Percentiles rank a stretch among this genome's conserved stretches.
Conservation (phyloP, 1,284 basidiomycete species). For the Papiliotrema fonsecae region DNA sequence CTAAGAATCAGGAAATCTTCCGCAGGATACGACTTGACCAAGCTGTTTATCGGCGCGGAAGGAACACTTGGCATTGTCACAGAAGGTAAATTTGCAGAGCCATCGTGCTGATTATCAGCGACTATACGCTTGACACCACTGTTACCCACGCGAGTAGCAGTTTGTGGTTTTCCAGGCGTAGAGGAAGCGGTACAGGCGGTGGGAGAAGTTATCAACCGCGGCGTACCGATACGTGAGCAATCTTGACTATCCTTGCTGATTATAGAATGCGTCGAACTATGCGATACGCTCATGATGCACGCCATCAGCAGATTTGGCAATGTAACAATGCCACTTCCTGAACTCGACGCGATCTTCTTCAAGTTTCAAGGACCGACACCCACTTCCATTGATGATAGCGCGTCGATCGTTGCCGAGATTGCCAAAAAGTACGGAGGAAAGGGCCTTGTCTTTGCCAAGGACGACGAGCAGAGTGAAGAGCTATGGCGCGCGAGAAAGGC, state of each 20-base stretch:
- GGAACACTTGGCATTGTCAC: constrained; percentile 88
- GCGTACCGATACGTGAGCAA: constrained; percentile 48
- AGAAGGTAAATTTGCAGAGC: constrained; percentile 56
- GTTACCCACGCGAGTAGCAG: constrained; percentile 59
- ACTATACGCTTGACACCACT: constrained; percentile 73
- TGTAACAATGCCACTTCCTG: constrained; percentile 55
- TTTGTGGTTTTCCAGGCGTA: constrained; percentile 50
- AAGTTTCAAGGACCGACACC: constrained; percentile 64
- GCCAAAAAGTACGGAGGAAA: constrained; percentile 62
- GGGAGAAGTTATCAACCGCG: constrained; percentile 55
- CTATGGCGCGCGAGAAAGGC: constrained; percentile 82
- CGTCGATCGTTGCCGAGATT: constrained; percentile 40
- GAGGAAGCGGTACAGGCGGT: constrained; percentile 60
- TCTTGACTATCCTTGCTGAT: not conserved
- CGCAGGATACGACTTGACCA: constrained; percentile 82
- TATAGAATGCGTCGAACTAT: constrained; percentile 70
- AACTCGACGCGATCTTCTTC: constrained; percentile 71
- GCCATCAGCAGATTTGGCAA: constrained; percentile 61
- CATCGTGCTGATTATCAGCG: constrained; percentile 44
- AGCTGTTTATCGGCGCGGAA: constrained; percentile 88
- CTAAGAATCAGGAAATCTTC: constrained; percentile 63
- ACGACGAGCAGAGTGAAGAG: constrained; percentile 62
- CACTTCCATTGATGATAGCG: constrained; percentile 13
- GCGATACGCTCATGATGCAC: constrained; percentile 64
- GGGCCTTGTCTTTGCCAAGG: constrained; percentile 62